Base-by-base conservation (phyloP, 371 early-diverging fungal species). In the Rhizopus sp. region DNA sequence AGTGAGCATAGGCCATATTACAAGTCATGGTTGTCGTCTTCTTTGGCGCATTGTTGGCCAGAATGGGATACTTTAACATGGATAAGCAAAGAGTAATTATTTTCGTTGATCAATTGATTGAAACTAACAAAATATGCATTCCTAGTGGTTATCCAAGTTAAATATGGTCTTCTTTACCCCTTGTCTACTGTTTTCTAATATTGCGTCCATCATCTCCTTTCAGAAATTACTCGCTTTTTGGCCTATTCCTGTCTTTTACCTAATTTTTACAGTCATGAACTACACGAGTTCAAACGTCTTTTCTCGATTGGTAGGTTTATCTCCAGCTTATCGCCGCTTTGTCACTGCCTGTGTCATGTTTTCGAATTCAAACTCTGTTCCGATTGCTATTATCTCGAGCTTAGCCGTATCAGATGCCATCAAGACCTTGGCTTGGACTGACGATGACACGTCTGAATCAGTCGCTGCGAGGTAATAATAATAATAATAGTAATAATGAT, bases 281-380 rank as follows among this genome's bases (percentile, higher is more conserved):
- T 77, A 62, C 46, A 52, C 48, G 12, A 48, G 62, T n/a, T 62
- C 67, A 29, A 69, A 72, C 29, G 50, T 75, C 29, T 52, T 80
- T 9, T 70, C 85, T 15, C 73, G 80, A 52, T 23, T 80, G 16
- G 73, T 76, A 23, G 78, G 84, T 33, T 68, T 84, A 38, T 57
- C 49, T 32, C 57, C 63, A 41, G 57, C 60, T n/a, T 83, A 86
- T 40, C 79, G 73, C 3, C 84, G 82, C 5, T 83, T 91, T 59
- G 81, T 87, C 12, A 73, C 75, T 16, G 87, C 86, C 0, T 84
- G 88, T 16, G 75, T 82, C 40, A 77, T 91, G 63, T 89, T 89
- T 51, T 75, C 78, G 50, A 91, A 91, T 62, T 82, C 87, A 33
- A 91, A 91, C 62, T 85, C 87, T 13, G 62, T 89, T 9, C 92